phyloP scores from a whole-genome alignment of 2,329 filamentous ascomycete species.

The Botrytis hyacinthi region DNA sequence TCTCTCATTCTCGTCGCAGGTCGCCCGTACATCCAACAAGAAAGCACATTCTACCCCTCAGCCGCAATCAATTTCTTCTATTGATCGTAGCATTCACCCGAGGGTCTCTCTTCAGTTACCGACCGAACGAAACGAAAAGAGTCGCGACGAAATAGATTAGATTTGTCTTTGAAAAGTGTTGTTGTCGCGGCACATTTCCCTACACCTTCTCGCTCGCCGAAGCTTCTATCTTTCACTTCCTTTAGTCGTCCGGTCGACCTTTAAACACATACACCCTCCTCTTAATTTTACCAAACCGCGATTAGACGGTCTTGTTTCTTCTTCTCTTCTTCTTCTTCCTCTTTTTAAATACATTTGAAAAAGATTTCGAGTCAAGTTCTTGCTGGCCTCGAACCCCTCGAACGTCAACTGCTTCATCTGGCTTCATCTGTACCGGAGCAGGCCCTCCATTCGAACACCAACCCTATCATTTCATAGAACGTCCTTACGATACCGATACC shows the following conservation, averaged over 20 bases:
- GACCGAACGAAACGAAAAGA: conserved; percentile 3
- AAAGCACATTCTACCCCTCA: not conserved
- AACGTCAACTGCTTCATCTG: conserved; percentile 39
- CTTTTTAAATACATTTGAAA: not conserved
- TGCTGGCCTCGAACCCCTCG: conserved; percentile 40
- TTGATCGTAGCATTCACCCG: conserved; percentile 3
- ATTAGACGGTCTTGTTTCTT: conserved; percentile 1
- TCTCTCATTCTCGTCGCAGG: conserved; percentile 24
- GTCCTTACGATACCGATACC: conserved; percentile 25
- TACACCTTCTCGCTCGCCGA: not conserved
- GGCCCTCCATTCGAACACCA: conserved; percentile 32
- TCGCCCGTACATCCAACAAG: conserved; percentile 11
- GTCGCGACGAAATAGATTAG: not conserved
- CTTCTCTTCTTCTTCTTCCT: not conserved
- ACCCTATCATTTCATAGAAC: conserved; percentile 18
- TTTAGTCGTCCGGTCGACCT: not conserved
- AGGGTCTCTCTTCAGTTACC: not conserved
- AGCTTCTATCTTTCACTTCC: not conserved
- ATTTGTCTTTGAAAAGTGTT: conserved; percentile 5
- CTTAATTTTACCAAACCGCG: conserved; percentile 6
- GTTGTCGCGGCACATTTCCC: not conserved
- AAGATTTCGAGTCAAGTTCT: conserved; percentile 32
- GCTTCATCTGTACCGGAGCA: conserved; percentile 39
- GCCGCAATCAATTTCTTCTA: not conserved
- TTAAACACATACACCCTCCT: not conserved